A percentile compares a stretch with the other conserved stretches of the same genome.
These are phyloP conservation scores for Poa pratensis DNA, from an alignment of 176 grass and related monocot species.

Conservation along the genomic window DNA sequence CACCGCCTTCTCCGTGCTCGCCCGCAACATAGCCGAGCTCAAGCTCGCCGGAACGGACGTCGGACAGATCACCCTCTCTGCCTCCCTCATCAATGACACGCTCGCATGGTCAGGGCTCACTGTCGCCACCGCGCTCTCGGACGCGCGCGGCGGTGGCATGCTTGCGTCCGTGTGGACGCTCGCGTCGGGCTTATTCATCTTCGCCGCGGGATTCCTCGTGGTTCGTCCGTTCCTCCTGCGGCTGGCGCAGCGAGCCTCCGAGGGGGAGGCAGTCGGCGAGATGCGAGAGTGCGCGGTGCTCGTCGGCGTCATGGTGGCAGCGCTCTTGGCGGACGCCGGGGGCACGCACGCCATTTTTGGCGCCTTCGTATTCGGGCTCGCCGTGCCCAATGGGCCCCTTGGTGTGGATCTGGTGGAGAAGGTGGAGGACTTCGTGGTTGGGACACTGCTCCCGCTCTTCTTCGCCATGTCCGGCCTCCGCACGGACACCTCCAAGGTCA, in stretches of 20 bases:
- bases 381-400: constrained; percentile 70
- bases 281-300: constrained; percentile 54
- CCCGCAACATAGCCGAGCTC: constrained; percentile 67
- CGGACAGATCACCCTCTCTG: constrained; percentile 68
- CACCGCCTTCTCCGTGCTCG: constrained; percentile 74
- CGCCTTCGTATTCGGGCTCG: constrained; percentile 73
- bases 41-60: constrained; percentile 74
- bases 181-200: constrained; percentile 40
- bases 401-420: constrained; percentile 67
- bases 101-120: constrained; percentile 56
- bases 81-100: constrained; percentile 62
- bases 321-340: constrained; percentile 54
- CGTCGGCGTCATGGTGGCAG: constrained; percentile 63
- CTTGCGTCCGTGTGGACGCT: constrained; percentile 41
- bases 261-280: constrained; percentile 50
- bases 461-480: constrained; percentile 71
- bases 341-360: constrained; percentile 82
- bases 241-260: constrained; percentile 20
- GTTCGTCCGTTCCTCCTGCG: constrained; percentile 47
- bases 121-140: constrained; percentile 50
- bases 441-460: constrained; percentile 67
- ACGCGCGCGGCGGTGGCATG: constrained; percentile 2
- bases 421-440: constrained; percentile 68
- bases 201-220: constrained; percentile 33
- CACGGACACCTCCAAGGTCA: constrained; percentile 49